Percentiles rank a stretch among this genome's conserved stretches.
These are phyloP conservation scores for Tulasnella sp. DNA, from an alignment of 768 basidiomycete genomes.

Conservation along the genomic window DNA sequence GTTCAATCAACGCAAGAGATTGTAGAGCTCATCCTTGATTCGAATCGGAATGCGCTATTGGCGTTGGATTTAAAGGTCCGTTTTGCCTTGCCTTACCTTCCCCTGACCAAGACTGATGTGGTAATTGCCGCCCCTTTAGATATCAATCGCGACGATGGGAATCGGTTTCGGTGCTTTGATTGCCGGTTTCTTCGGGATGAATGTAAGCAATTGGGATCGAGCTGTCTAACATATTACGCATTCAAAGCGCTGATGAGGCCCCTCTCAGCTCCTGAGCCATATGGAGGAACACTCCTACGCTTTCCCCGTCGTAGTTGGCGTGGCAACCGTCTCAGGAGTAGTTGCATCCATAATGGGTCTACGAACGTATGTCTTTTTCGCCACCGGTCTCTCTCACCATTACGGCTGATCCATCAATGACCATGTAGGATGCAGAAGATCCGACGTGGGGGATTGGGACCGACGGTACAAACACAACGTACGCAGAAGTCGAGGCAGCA, in stretches of 20 bases:
- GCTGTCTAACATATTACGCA: no score
- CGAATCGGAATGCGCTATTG: constrained; percentile 85
- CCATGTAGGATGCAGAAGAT: constrained; percentile 11
- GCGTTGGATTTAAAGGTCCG: constrained; percentile 79
- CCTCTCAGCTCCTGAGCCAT: constrained; percentile 54
- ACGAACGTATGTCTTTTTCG: background rate
- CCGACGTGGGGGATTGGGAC: constrained; percentile 9
- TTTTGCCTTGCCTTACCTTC: background rate
- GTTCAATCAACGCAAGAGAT: constrained; percentile 98
- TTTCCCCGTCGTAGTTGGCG: constrained; percentile 53
- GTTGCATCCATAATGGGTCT: background rate
- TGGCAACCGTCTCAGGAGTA: constrained; percentile 29
- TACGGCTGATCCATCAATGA: background rate
- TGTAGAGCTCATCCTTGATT: constrained; percentile 90
- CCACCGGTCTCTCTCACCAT: background rate
- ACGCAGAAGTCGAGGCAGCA: background rate
- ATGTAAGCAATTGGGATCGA: no score
- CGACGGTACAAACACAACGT: background rate
- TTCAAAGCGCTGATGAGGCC: no score
- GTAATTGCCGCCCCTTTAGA: no score
- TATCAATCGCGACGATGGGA: constrained; percentile 92
- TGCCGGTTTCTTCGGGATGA: constrained; percentile 94
- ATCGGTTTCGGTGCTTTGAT: constrained; percentile 82
- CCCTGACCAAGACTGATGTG: background rate
- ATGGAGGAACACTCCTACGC: constrained; percentile 64